Evolutionary conservation across 2,329 filamentous ascomycete species (phyloP).

Genomic region (Colletotrichum echinochloae): DNA sequence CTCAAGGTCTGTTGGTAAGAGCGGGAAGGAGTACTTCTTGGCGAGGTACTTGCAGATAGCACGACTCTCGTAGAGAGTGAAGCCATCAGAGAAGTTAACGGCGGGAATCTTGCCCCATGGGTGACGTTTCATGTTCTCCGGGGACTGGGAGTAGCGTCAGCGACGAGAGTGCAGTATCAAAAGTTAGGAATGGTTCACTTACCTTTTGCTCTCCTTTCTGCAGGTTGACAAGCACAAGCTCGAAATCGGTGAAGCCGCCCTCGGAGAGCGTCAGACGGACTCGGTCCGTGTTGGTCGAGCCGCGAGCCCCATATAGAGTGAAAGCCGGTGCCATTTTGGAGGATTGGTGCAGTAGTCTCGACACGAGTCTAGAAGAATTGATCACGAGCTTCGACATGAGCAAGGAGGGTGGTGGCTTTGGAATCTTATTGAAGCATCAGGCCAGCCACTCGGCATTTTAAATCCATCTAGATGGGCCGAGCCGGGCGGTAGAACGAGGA

Average conservation of each 20-base stretch:
- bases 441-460: conserved; percentile 3
- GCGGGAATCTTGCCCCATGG: conserved; percentile 57
- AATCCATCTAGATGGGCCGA: no score
- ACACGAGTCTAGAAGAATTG: conserved; percentile 44
- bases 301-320: conserved; percentile 55
- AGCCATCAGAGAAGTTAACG: conserved; percentile 53
- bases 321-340: conserved; percentile 56
- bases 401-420: conserved; percentile 39
- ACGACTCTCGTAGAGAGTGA: conserved; percentile 60
- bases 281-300: conserved; percentile 57
- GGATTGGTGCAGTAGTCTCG: conserved; percentile 46
- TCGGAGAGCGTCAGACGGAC: conserved; percentile 57
- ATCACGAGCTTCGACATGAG: conserved; percentile 48
- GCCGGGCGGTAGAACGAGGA: no score
- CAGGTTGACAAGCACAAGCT: conserved; percentile 53
- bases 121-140: conserved; percentile 53
- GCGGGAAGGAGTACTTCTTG: conserved; percentile 57
- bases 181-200: conserved; percentile 39
- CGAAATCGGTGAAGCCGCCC: conserved; percentile 57
- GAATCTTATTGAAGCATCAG: not conserved
- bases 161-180: no score
- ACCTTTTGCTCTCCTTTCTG: conserved; percentile 57
- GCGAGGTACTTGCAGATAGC: conserved; percentile 61
- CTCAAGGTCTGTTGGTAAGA: conserved; percentile 54
- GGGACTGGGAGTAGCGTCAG: conserved; percentile 49